Evolutionary conservation across 768 basidiomycete species (phyloP), one percentile per base, ranked within the genome.

Genomic region (Lactarius indigo): DNA sequence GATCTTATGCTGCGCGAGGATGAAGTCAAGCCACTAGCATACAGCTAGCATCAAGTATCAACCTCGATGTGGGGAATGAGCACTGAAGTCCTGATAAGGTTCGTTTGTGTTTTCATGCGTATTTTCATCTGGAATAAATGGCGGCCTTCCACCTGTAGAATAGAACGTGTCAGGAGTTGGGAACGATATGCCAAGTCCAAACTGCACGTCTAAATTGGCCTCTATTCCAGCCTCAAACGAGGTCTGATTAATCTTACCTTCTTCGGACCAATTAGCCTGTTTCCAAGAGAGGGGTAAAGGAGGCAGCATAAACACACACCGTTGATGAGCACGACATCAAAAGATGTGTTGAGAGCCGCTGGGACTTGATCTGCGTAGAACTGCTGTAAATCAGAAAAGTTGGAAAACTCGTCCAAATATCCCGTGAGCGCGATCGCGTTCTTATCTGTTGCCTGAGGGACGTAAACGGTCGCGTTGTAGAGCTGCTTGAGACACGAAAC

Each of bases 141-240:
- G 87, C 1, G 88, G 86, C 4, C 78, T 68, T 5, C 90, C 89
- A 18, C 79, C 82, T 28, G 88, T 90, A 0, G 88, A 84, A 69
- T 78, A 90, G 70, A 87, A 87, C 7, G 82, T 85, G 8, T 77
- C 78, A 3, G 83, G 83, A 9, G 83, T 88, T 1, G 88, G 89
- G 72, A 81, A 82, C 5, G 86, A 79, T 28, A 91, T 64, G 23
- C 89, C 90, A 65, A 83, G 86, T 1, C 83, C 87, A 74, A 85
- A 88, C 71, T 90, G 88, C 4, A 83, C 81, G 68, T 91, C 89
- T 33, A 91, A 76, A 68, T 87, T 81, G 4, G 89, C 90, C 73
- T 92, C 91, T 3, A 64, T 72, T 1, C 89, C 88, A 20, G 89
- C 84, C 17, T 78, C 75, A 0, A 74, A 75, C 26, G 76, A 47